phyloP scores from a whole-genome alignment of 441 rosid genomes.

The Oxalis stricta region DNA sequence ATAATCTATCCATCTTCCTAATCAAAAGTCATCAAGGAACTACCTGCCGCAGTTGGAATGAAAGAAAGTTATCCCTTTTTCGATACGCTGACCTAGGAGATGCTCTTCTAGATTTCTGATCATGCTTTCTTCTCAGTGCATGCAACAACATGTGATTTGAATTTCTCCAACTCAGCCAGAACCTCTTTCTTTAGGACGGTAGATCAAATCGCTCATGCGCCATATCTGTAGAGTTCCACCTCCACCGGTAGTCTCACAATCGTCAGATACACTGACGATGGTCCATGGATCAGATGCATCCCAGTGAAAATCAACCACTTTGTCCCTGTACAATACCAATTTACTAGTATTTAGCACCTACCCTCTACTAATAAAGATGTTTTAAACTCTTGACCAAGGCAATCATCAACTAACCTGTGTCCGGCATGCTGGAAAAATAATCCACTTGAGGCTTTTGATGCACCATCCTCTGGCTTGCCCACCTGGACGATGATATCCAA shows the following conservation, averaged over 20 bases:
- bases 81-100: too few relatives aligned
- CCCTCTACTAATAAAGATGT: too few relatives aligned
- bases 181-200: constrained; percentile 95
- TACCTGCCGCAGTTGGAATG: too few relatives aligned
- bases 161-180: constrained; percentile 77
- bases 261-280: constrained; percentile 92
- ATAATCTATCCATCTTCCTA: too few relatives aligned
- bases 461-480: constrained; percentile 52
- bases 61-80: too few relatives aligned
- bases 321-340: constrained; percentile 68
- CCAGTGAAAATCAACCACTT: constrained; percentile 96
- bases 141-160: constrained; percentile 71
- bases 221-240: constrained; percentile 96
- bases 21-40: too few relatives aligned
- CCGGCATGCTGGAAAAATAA: constrained; percentile 98
- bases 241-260: constrained; percentile 88
- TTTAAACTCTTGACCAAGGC: too few relatives aligned
- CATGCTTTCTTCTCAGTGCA: constrained; percentile 29
- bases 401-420: too few relatives aligned
- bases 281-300: constrained; percentile 92
- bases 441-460: constrained; percentile 44
- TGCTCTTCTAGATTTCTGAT: too few relatives aligned
- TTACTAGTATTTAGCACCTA: too few relatives aligned
- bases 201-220: constrained; percentile 94
- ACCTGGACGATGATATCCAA: constrained; percentile 38